A percentile compares a stretch with the other conserved stretches of the same genome.
Evolutionary conservation across 2,329 filamentous ascomycete genomes (phyloP).

Genomic region (Verticillium isaacii): DNA sequence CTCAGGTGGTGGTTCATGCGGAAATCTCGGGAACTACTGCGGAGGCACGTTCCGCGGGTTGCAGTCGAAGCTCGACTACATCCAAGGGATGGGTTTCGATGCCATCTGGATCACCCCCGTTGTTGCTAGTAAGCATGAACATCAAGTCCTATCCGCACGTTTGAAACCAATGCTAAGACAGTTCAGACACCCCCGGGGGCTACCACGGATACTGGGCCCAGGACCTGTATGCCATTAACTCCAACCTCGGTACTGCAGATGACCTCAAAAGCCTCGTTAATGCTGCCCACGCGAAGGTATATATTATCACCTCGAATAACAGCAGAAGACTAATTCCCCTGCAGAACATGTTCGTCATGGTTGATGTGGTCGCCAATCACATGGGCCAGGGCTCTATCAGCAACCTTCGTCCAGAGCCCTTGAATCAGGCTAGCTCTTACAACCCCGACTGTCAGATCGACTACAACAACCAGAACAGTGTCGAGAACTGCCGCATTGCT

Average conservation of each 20-base stretch:
- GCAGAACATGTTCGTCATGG: conserved; percentile 46
- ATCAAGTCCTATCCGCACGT: background rate
- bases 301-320: background rate
- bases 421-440: conserved; percentile 53
- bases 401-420: conserved; percentile 31
- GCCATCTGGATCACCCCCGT: conserved; percentile 56
- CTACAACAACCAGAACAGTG: conserved; percentile 44
- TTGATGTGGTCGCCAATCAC: conserved; percentile 57
- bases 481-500: conserved; percentile 51
- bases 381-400: conserved; percentile 48
- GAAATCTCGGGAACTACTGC: conserved; percentile 45
- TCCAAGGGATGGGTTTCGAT: conserved; percentile 55
- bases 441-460: conserved; percentile 55
- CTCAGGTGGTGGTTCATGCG: conserved; percentile 37
- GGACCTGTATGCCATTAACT: conserved; percentile 48
- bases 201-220: conserved; percentile 55
- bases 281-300: conserved; percentile 53
- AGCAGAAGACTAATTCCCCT: background rate
- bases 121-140: conserved; percentile 32
- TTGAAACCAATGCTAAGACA: background rate
- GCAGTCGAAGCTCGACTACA: conserved; percentile 56
- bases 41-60: conserved; percentile 58
- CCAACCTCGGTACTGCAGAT: conserved; percentile 51
- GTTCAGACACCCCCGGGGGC: conserved; percentile 29
- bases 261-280: conserved; percentile 54